Base-by-base conservation (phyloP, 352 stramenopile species). In the Thalassiosira delicatula region DNA sequence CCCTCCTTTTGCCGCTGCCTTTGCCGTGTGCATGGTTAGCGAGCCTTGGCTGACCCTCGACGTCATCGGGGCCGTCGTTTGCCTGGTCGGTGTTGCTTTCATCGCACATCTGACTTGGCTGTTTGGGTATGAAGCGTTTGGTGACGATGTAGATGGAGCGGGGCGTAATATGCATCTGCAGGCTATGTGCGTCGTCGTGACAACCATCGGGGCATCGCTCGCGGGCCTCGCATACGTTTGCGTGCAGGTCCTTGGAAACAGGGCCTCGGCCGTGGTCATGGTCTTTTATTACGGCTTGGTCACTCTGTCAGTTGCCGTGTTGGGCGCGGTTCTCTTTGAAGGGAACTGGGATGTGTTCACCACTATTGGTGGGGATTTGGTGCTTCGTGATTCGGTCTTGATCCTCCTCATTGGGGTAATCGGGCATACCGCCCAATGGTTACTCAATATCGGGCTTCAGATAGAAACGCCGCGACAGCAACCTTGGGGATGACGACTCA, bases 101-200 rank as follows among this genome's bases (percentile, higher is more conserved):
- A 87, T 87, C 69, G 74, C 79, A 11, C 79, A 87, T 76, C 79
- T 75, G 14, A 87, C 79, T 0, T 83, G 74, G 73, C n/a, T 87
- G 4, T 87, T 87, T 63, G 74, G 74, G 12, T 54, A 4, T 40
- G 23, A 46, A 29, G 56, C 35, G 12, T 1, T 59, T 21, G 57
- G 19, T 11, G n/a, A 19, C 33, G 46, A 81, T 68, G 21, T 35
- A 17, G 30, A n/a, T 29, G 19, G 25, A 9, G 17, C 60, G 8
- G 51, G 61, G 3, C n/a, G n/a, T n/a, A n/a, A n/a, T n/a, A n/a
- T n/a, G n/a, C n/a, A n/a, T n/a, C 40, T 78, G 46, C 46, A 78
- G 37, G 59, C 63, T 23, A 17, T 71, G 23, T 71, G 57, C 14
- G 74, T 84, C 3, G 9, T 84, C 9, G 69, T 80, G 2, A 81